A percentile compares a stretch with the other conserved stretches of the same genome.
These are phyloP conservation scores for Scheffersomyces parashehatae DNA, from an alignment of 1,139 yeast species.

Conservation along the genomic window DNA sequence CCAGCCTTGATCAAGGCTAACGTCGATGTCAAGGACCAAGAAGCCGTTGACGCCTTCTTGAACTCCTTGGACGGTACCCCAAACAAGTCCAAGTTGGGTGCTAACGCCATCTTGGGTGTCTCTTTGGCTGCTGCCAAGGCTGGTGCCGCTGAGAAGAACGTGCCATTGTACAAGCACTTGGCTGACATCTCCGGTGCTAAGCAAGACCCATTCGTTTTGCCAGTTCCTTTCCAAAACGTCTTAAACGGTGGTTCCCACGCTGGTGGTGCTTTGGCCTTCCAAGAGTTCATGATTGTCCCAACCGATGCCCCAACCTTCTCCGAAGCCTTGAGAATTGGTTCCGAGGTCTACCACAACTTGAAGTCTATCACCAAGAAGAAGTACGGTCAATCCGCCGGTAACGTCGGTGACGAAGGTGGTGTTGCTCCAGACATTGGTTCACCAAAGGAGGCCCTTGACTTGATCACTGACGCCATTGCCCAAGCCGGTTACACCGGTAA, in stretches of 20 bases:
- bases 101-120: constrained; percentile 94
- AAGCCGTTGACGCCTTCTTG: constrained; percentile 76
- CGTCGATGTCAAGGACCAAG: constrained; percentile 77
- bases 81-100: constrained; percentile 93
- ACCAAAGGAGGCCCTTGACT: constrained; percentile 93
- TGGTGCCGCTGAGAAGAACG: constrained; percentile 87
- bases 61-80: constrained; percentile 84
- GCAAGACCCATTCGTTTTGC: constrained; percentile 71
- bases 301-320: constrained; percentile 81
- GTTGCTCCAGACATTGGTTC: constrained; percentile 95
- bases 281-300: constrained; percentile 98
- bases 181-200: constrained; percentile 63
- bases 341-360: constrained; percentile 95
- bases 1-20: constrained; percentile 79
- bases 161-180: constrained; percentile 85
- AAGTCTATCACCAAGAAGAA: constrained; percentile 86
- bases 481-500: constrained; percentile 91
- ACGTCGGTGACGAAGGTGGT: constrained; percentile 99
- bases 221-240: constrained; percentile 97
- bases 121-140: constrained; percentile 93
- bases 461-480: constrained; percentile 83
- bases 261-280: constrained; percentile 97
- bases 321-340: constrained; percentile 92
- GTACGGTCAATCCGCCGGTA: constrained; percentile 97
- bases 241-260: constrained; percentile 99